These are phyloP conservation scores for Aegle marmelos DNA, from an alignment of 345 rosid genomes.

Conservation along the genomic window DNA sequence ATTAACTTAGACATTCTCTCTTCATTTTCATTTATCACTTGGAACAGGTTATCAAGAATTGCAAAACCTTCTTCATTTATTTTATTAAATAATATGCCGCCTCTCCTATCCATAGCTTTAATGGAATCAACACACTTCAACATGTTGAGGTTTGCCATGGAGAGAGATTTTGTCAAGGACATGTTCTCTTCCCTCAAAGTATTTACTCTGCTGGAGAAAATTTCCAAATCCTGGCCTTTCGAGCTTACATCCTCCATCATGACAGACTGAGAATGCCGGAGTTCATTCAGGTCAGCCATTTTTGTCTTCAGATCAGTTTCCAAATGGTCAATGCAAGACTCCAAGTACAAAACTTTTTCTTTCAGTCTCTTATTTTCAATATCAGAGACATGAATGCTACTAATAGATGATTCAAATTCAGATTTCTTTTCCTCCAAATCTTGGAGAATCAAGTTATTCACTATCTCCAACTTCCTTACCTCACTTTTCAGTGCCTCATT, in stretches of 20 bases:
- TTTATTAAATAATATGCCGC: slow-evolving; percentile 18
- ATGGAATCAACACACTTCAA: slow-evolving; percentile 31
- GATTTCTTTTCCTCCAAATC: slow-evolving; percentile 48
- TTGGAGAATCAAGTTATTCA: slow-evolving; percentile 37
- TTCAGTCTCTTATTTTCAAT: slow-evolving; percentile 38
- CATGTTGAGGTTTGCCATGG: slow-evolving; percentile 31
- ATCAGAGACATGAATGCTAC: slow-evolving; percentile 21
- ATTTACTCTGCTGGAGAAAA: slow-evolving; percentile 29
- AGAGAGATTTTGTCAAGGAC: slow-evolving; percentile 31
- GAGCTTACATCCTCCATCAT: slow-evolving; percentile 37
- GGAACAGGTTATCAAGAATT: slow-evolving; percentile 42
- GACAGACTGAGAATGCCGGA: slow-evolving; percentile 44
- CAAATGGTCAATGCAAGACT: slow-evolving; percentile 41
- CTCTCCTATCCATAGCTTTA: slow-evolving; percentile 20
- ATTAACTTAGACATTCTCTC: slow-evolving; percentile 43
- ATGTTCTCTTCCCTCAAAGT: slow-evolving; percentile 42
- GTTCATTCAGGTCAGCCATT: slow-evolving; percentile 44
- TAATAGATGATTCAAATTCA: slow-evolving; percentile 35
- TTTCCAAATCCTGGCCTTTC: slow-evolving; percentile 44
- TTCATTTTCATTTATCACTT: slow-evolving; percentile 43
- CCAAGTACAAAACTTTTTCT: slow-evolving; percentile 44
- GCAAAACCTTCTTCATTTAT: slow-evolving; percentile 30
- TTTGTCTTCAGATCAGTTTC: slow-evolving; percentile 51
- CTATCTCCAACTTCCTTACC: slow-evolving; percentile 30
- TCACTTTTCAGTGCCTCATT: slow-evolving; percentile 30